These are phyloP conservation scores for Lumnitzera littorea DNA, from an alignment of 345 rosid genomes.

Conservation along the genomic window DNA sequence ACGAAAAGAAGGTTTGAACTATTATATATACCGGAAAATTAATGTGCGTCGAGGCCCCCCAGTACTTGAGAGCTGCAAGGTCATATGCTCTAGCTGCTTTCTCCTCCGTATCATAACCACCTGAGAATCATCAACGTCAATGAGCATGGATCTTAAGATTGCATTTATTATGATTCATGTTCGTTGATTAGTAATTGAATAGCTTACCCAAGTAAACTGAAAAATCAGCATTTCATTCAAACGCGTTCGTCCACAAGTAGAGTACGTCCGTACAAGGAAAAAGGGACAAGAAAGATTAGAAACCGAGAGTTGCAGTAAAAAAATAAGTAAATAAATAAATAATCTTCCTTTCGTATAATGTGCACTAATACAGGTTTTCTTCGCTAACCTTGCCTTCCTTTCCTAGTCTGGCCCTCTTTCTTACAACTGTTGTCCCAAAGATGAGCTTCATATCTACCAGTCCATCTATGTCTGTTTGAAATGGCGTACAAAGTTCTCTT, in stretches of 20 bases:
- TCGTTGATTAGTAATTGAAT: not conserved
- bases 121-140: conserved; percentile 14
- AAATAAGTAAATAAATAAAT: not conserved
- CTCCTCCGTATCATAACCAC: conserved; percentile 69
- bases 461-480: conserved; percentile 58
- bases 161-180: too few relatives aligned
- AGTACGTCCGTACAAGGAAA: conserved; percentile 1
- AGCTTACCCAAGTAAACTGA: conserved; percentile 64
- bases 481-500: too few relatives aligned
- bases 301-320: conserved; percentile 15
- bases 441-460: conserved; percentile 78
- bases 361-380: not conserved
- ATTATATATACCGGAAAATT: conserved; percentile 44
- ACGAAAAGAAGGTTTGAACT: not conserved
- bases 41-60: conserved; percentile 59
- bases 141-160: too few relatives aligned
- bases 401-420: conserved; percentile 76
- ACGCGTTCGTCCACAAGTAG: conserved; percentile 30
- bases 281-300: conserved; percentile 21
- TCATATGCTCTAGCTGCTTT: conserved; percentile 79
- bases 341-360: not conserved
- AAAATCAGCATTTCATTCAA: conserved; percentile 12
- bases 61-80: conserved; percentile 67
- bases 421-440: conserved; percentile 78
- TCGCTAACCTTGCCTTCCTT: conserved; percentile 73